A percentile compares a stretch with the other conserved stretches of the same genome.
Evolutionary conservation across 2,329 filamentous ascomycete genomes (phyloP).

Genomic region (Exophiala sideris): DNA sequence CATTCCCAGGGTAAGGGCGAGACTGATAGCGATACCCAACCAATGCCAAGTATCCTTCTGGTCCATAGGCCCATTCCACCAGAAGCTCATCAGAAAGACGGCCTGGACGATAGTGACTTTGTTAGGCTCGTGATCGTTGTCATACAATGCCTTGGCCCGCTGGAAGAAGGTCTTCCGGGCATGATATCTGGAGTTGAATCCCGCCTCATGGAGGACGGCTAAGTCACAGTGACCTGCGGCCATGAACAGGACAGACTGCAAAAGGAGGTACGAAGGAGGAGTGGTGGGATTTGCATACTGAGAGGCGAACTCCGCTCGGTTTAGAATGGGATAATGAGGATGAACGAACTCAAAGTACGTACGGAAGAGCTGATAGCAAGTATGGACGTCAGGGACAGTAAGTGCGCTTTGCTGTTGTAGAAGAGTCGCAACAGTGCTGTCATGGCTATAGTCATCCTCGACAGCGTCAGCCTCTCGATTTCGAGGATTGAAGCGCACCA

Average conservation of each 20-base stretch:
- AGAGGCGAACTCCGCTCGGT: constrained; percentile 22
- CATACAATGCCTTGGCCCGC: constrained; percentile 30
- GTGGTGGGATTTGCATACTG: constrained; percentile 18
- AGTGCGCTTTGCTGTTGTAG: constrained; percentile 24
- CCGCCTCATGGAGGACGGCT: constrained; percentile 13
- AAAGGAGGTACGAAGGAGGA: constrained; percentile 22
- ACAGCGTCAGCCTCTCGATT: constrained; percentile 17
- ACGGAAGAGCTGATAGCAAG: constrained; percentile 24
- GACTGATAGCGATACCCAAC: constrained; percentile 30
- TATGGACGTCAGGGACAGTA: constrained; percentile 17
- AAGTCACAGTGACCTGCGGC: constrained; percentile 22
- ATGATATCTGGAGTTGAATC: constrained; percentile 22
- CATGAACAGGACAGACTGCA: constrained; percentile 26
- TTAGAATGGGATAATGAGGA: constrained; percentile 27
- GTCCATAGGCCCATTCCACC: constrained; percentile 26
- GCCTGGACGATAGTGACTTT: constrained; percentile 24
- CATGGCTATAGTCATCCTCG: constrained; percentile 24
- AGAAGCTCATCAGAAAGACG: constrained; percentile 27
- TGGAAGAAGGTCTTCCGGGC: constrained; percentile 28
- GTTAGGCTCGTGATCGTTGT: constrained; percentile 28
- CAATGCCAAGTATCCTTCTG: constrained; percentile 38
- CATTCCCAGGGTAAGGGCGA: constrained; percentile 22
- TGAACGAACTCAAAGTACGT: constrained; percentile 28
- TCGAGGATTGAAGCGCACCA: constrained; percentile 20
- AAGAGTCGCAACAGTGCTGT: constrained; percentile 22